A percentile compares a stretch with the other conserved stretches of the same genome.
These are phyloP conservation scores for Phenoliferia sp. DNA, from an alignment of 1,284 basidiomycete species.

Conservation along the genomic window DNA sequence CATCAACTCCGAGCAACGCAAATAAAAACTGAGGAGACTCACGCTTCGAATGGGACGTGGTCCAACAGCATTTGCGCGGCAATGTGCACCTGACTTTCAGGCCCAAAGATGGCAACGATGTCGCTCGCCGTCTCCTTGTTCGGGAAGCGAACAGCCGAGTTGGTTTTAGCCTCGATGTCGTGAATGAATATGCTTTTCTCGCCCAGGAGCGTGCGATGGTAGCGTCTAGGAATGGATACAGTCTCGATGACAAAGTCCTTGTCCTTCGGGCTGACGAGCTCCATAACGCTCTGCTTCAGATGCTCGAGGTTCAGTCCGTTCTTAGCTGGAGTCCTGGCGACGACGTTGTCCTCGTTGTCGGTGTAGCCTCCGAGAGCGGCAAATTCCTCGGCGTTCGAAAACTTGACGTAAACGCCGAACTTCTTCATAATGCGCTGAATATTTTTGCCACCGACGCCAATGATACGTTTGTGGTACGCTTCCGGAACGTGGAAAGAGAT, in stretches of 20 bases:
- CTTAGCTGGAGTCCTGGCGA: conserved; percentile 95
- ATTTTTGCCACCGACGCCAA: conserved; percentile 95
- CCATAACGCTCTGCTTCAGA: conserved; percentile 94
- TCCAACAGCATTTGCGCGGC: conserved; percentile 89
- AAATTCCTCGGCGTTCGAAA: conserved; percentile 97
- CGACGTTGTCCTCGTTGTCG: conserved; percentile 97
- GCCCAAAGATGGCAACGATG: conserved; percentile 87
- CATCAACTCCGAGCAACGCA: neutral
- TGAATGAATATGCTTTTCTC: conserved; percentile 96
- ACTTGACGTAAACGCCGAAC: conserved; percentile 98
- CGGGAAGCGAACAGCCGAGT: conserved; percentile 88
- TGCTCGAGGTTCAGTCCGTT: conserved; percentile 94
- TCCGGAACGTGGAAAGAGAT: conserved; percentile 99
- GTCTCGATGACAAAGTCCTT: conserved; percentile 95
- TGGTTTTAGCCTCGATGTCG: conserved; percentile 95
- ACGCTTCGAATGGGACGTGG: conserved; percentile 87
- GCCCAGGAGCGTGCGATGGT: conserved; percentile 89
- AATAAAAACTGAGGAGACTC: neutral
- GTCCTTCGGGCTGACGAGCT: conserved; percentile 95
- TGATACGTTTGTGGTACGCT: conserved; percentile 97
- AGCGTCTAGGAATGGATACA: conserved; percentile 84
- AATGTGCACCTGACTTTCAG: conserved; percentile 93
- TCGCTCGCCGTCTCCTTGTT: conserved; percentile 92
- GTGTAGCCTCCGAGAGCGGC: conserved; percentile 89
- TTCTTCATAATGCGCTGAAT: conserved; percentile 99